Percentiles rank a stretch among this genome's conserved stretches.
These are phyloP conservation scores for Rhododendron molle DNA, from an alignment of 148 eudicot species.

Conservation along the genomic window DNA sequence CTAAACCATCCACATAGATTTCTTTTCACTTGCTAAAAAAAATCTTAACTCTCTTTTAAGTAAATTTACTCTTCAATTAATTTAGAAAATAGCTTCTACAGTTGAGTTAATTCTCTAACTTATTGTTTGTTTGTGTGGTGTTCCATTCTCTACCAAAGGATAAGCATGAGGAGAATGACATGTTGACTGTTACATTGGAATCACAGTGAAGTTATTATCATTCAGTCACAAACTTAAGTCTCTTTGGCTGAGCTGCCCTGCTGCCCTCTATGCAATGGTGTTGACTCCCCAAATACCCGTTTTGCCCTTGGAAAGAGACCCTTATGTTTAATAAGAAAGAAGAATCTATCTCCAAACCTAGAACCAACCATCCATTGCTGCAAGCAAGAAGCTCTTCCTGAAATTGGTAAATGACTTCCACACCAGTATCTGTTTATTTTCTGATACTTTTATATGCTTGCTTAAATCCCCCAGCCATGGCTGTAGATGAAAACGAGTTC, in stretches of 20 bases:
- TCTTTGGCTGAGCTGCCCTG: background rate
- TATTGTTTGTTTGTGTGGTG: too few relatives aligned
- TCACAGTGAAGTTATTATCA: background rate
- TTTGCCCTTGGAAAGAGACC: background rate
- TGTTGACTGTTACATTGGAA: background rate
- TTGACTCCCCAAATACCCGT: background rate
- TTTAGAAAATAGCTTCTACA: too few relatives aligned
- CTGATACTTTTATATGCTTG: background rate
- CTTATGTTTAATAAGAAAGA: background rate
- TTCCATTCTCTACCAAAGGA: too few relatives aligned
- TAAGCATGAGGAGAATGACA: slow-evolving; percentile 14
- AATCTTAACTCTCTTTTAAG: too few relatives aligned
- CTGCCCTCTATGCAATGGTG: background rate
- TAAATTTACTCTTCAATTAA: too few relatives aligned
- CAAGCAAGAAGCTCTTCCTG: background rate
- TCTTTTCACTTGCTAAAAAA: too few relatives aligned
- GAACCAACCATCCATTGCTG: background rate
- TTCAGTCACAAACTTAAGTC: background rate
- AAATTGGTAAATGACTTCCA: background rate
- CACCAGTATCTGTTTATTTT: background rate
- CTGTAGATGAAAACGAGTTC: background rate
- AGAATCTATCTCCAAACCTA: background rate
- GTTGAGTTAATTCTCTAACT: too few relatives aligned
- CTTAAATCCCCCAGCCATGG: background rate
- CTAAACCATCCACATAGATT: too few relatives aligned